Percentiles rank a stretch among this genome's conserved stretches.
Conservation (phyloP, 768 basidiomycete species). For the Pholiota conissans region DNA sequence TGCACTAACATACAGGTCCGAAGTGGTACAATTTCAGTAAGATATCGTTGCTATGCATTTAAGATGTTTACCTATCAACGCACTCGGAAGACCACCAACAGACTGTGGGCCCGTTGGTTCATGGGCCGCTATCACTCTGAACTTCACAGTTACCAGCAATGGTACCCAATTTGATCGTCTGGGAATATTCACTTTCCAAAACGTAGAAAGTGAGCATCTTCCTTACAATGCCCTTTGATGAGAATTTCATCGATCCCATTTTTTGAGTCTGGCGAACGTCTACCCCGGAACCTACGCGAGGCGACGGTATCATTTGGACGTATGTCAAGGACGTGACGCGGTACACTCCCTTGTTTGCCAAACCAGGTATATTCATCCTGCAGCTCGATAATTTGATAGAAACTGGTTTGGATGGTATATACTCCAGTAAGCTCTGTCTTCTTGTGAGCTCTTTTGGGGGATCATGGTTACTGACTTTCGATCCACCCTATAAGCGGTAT, state of each 20-base stretch:
- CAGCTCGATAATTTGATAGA: conserved; percentile 72
- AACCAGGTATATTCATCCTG: conserved; percentile 68
- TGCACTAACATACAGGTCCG: conserved; percentile 41
- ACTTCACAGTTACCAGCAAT: conserved; percentile 77
- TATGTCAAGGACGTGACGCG: conserved; percentile 75
- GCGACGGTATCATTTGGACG: conserved; percentile 78
- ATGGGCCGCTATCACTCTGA: conserved; percentile 75
- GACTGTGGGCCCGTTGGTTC: conserved; percentile 70
- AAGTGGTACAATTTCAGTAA: conserved; percentile 62
- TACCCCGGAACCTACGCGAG: conserved; percentile 69
- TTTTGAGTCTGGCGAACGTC: conserved; percentile 74
- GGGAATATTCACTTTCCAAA: conserved; percentile 72
- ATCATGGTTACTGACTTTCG: too few species aligned
- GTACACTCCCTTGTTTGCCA: conserved; percentile 68
- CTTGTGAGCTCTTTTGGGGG: too few species aligned
- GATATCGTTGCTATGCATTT: background rate
- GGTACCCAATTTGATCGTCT: conserved; percentile 78
- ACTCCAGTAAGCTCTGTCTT: conserved; percentile 50
- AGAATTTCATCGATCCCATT: too few species aligned
- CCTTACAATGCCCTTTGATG: background rate
- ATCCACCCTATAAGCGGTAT: conserved; percentile 55
- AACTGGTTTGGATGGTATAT: conserved; percentile 59
- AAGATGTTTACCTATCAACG: background rate
- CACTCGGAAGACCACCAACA: conserved; percentile 57
- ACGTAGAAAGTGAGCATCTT: conserved; percentile 63